Evolutionary conservation across 108 stramenopile species (phyloP), one percentile per base, ranked within the genome.

Genomic region (Chaetoceros tenuissimus): DNA sequence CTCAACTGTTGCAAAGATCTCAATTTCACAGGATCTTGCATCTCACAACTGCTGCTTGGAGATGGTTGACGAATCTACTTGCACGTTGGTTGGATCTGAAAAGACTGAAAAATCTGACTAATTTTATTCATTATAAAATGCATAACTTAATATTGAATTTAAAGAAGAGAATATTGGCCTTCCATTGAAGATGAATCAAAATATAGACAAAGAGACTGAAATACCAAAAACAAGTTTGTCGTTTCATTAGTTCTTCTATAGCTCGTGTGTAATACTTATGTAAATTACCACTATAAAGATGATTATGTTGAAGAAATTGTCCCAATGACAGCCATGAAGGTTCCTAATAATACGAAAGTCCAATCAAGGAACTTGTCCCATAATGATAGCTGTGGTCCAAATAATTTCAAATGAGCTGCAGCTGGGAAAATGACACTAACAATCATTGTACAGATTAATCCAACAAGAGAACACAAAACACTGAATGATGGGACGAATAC

Each of bases 341-440:
- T 34, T 31, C 77, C 77, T 43, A 62, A 49, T 24, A 77, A 50
- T n/a, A 81, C 72, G 53, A 77, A 57, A 48, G 56, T 20, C 47
- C 72, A 73, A 48, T 62, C 66, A n/a, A 71, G 21, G 22, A 31
- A 27, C 30, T 69, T 64, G 1, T 87, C 86, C 28, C 46, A 53
- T 27, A 67, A 44, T 3, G 77, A 60, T 31, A 87, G 57, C 45
- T 66, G 61, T 8, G 63, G 46, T 3, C 80, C 79, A 71, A 89
- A 84, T 43, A 89, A 43, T 34, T 74, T 73, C 48, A 89, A 53
- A 61, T 89, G 80, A 30, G 82, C 82, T 34, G 69, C 55, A 28
- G 87, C 80, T 21, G 87, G 87, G 51, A 84, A 84, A 34, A 89
- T 89, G 3, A 85, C 73, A 29, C 73, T 75, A 3, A 89, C 81